phyloP scores from a whole-genome alignment of 2,329 filamentous ascomycete species.

The Alternaria triticina region DNA sequence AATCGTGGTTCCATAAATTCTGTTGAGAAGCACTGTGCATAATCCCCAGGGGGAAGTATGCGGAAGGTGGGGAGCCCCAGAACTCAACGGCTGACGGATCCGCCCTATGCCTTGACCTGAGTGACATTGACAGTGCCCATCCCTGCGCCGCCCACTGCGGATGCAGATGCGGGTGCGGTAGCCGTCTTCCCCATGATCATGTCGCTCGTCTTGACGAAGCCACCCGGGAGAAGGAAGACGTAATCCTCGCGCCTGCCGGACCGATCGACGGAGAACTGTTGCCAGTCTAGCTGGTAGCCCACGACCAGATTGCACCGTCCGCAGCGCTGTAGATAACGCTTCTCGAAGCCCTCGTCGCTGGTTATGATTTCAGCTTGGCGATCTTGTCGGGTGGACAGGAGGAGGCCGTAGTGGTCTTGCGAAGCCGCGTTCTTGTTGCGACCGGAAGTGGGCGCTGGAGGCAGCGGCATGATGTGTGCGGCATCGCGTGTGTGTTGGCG shows the following conservation, averaged over 20 bases:
- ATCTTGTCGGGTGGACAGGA: conserved; percentile 58
- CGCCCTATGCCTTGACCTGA: conserved; percentile 30
- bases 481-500: conserved; percentile 59
- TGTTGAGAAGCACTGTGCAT: not conserved
- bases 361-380: conserved; percentile 59
- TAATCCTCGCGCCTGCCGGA: conserved; percentile 53
- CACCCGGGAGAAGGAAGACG: conserved; percentile 67
- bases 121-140: conserved; percentile 25
- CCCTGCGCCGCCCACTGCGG: conserved; percentile 8
- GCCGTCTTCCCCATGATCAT: conserved; percentile 55
- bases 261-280: conserved; percentile 52
- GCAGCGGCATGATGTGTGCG: conserved; percentile 65
- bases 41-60: not conserved
- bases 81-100: not conserved
- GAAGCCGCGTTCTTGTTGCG: conserved; percentile 7
- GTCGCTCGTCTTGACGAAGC: conserved; percentile 63
- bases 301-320: conserved; percentile 65
- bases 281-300: conserved; percentile 66
- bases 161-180: conserved; percentile 7
- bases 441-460: conserved; percentile 32
- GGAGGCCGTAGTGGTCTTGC: conserved; percentile 56
- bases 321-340: conserved; percentile 65
- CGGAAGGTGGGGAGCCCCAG: conserved; percentile 3
- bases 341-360: conserved; percentile 71
- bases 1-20: not conserved